Evolutionary conservation across 2,329 filamentous ascomycete species (phyloP).

Genomic region (Neurospora sp.): DNA sequence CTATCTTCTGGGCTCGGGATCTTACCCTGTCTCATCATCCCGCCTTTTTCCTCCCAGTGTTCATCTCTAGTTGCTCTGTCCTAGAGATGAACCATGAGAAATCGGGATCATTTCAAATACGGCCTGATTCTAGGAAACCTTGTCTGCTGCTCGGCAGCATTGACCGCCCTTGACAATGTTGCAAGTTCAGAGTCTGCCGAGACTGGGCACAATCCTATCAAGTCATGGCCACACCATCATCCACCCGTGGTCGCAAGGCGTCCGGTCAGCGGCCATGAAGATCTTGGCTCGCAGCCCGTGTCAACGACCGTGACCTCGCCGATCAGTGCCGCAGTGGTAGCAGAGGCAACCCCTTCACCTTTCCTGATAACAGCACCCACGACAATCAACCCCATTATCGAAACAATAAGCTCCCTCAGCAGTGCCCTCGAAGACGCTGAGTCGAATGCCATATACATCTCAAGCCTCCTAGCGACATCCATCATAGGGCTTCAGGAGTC

Average conservation of each 20-base stretch:
- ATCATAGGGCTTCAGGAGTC: constrained; percentile 7
- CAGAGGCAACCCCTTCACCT: neutral
- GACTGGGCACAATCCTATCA: neutral
- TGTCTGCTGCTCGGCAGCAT: neutral
- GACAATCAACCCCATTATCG: neutral
- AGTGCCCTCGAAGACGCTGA: constrained; percentile 6
- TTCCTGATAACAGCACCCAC: neutral
- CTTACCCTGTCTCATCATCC: neutral
- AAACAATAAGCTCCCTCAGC: constrained; percentile 8
- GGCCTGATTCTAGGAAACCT: neutral
- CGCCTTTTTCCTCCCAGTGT: neutral
- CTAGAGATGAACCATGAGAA: neutral
- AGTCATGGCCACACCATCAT: neutral
- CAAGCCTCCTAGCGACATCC: constrained; percentile 6
- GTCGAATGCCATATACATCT: constrained; percentile 6
- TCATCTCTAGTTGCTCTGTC: neutral
- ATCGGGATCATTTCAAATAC: neutral
- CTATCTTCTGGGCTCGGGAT: neutral
- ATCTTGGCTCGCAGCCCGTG: neutral
- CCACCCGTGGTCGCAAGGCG: neutral
- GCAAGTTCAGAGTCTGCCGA: neutral
- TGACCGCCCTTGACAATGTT: neutral
- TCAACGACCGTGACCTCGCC: neutral
- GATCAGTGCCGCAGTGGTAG: neutral
- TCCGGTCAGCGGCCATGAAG: neutral